Base-by-base conservation (phyloP, 1,284 basidiomycete species). In the Apiotrichum sp. region DNA sequence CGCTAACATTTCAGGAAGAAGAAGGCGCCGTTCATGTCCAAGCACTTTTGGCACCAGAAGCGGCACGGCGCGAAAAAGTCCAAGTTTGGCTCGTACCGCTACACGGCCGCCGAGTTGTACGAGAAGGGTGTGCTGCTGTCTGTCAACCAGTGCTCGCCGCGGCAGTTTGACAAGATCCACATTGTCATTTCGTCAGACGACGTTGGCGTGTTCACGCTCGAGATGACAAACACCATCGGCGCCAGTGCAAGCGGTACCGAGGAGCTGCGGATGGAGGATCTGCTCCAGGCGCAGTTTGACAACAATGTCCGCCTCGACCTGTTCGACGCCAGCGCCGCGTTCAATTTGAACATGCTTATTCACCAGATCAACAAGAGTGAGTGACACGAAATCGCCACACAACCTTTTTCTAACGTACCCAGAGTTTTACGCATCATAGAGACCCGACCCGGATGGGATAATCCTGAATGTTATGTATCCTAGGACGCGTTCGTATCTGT, bases 41-140 rank as follows among this genome's bases (percentile, higher is more conserved):
- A 90, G 72, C 95, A 98, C 71, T 97, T 86, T 74, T 89, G 88
- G 74, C 96, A 98, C 73, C 81, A 91, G 64, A 41, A 41, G 39
- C 85, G 90, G 22, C 86, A 90, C 55, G 80, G 93, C 50, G 93
- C 93, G 41, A 86, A 87, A 72, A 82, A 80, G 52, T 79, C 89
- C 45, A 86, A 93, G 69, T 98, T 96, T 71, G 96, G 96, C 10
- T 93, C 92, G n/a, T 98, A 88, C 81, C 86, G 88, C 72, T 99
- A 98, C 73, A 87, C 88, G 35, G 93, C 92, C 13, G 87, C 88
- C 66, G 83, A 87, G 53, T 80, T 95, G 42, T 73, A 76, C 50
- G 69, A 71, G 47, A 70, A 62, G 52, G 73, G 89, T 47, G 87
- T 96, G 55, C 79, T 96, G 14, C 81, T 96, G 22, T 90, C 88